Base-by-base conservation (phyloP, 805 yeast species). In the Candida xyloterini region DNA sequence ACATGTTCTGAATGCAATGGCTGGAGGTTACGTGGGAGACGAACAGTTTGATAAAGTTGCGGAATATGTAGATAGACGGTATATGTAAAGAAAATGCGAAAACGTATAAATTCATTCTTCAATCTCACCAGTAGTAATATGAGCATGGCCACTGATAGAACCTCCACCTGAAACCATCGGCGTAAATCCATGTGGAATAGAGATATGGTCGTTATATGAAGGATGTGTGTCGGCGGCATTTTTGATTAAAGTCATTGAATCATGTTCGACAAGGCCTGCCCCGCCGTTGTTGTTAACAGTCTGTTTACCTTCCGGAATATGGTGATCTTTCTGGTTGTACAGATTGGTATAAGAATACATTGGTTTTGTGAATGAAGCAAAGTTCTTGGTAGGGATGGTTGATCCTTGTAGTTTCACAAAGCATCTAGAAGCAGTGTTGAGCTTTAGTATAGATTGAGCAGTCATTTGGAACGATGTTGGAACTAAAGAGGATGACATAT, bases 1-100 rank as follows among this genome's bases (percentile, higher is more conserved):
- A 15, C 72, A 77, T 43, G 96, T 86, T 2, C 57, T 53, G 26
- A 55, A 60, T 13, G 62, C 91, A 3, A 85, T 90, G 95, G 60
- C 65, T 28, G 98, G 98, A n/a, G 78, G 81, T 0, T 57, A 58
- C 27, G 72, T 87, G 10, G 76, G 74, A 25, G 71, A 71, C 26
- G 78, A 73, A 27, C 54, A 57, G 42, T 89, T 80, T 57, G 95
- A 89, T 53, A 59, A 67, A 33, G 93, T 88, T 7, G 46, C 66
- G 21, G 41, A 41, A 23, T 32, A 33, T 22, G 30, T 25, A 14
- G 37, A 38, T 27, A 38, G 37, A 38, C 26, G 37, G 24, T 38
- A 28, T 23, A 8, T 28, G n/a, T 38, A 27, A 27, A 11, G 9
- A 6, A 15, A 20, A 2, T 27, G 20, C 20, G 20, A 18, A 18